Evolutionary conservation across 1,284 basidiomycete species (phyloP), one percentile per base, ranked within the genome.

Genomic region (Porphyrellus sp.): DNA sequence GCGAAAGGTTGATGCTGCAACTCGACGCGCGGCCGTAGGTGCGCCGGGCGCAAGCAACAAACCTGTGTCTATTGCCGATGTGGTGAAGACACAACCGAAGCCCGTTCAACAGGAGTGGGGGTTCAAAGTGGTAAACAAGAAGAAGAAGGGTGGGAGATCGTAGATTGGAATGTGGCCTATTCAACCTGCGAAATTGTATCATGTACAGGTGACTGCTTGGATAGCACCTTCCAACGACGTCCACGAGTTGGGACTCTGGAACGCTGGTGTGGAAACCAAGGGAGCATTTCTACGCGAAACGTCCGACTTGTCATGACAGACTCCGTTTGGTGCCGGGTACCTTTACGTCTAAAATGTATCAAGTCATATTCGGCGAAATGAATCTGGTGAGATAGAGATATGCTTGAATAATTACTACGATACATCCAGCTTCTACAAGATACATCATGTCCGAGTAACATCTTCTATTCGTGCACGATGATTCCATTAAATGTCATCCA

Each of bases 41-140:
- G 59, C 71, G 18, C 72, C 75, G 16, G 73, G 75, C 33, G 60
- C 69, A 11, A 60, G 75, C 13, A 71, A 72, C 12, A 87, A 85
- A 63, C 73, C 77, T 23, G 74, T 84, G 27, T 91, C 88, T 5
- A 87, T 92, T 55, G 90, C 90, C 13, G 90, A 92, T 57, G 91
- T 94, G 2, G 91, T 95, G 54, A 94, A 93, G 74, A 81, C 89
- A 11, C 86, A 89, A 62, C 91, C 92, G 3, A 93, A 92, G 72
- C 77, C 84, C 13, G 74, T 82, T 47, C 82, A 78, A 42, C 77
- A 80, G 41, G 92, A 94, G 68, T 89, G 90, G 81, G 84, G 83
- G 5, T 93, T 92, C 77, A 93, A 93, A 73, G 88, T 93, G 15
- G 91, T 94, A 48, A 93, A 93, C 71, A 91, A 93, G 76, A 94